phyloP scores from a whole-genome alignment of 495 filamentous ascomycete genomes.

The Haplographium delicatum region DNA sequence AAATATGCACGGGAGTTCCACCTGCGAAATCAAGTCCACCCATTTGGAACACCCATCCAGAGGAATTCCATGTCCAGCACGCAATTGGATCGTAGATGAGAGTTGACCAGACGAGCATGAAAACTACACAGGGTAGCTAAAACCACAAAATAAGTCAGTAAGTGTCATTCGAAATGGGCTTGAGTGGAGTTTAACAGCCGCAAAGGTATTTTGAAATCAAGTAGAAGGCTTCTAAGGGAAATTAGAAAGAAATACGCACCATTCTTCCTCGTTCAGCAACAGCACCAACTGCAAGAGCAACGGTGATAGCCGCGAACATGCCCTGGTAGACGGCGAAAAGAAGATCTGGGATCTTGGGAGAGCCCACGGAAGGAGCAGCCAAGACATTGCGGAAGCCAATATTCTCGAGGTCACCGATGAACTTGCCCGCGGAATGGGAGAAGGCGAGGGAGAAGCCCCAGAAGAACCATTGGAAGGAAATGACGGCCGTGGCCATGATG shows the following conservation, averaged over 20 bases:
- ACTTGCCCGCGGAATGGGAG: slow-evolving; percentile 76
- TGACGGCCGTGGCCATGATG: slow-evolving; percentile 89
- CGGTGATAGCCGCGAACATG: slow-evolving; percentile 96
- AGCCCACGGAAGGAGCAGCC: slow-evolving; percentile 75
- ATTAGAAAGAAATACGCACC: slow-evolving; percentile 23
- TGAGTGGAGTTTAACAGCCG: no score
- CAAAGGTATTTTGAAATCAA: no score
- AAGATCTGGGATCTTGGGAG: slow-evolving; percentile 77
- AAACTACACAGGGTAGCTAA: slow-evolving; percentile 75
- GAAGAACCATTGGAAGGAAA: slow-evolving; percentile 98
- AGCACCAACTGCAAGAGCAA: slow-evolving; percentile 87
- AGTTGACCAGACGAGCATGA: slow-evolving; percentile 96
- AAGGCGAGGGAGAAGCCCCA: slow-evolving; percentile 96
- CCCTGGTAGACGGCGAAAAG: slow-evolving; percentile 93
- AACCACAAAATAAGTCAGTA: neutral
- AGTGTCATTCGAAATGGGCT: neutral
- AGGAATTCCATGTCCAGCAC: slow-evolving; percentile 96
- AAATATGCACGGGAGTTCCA: slow-evolving; percentile 93
- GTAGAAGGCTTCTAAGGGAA: neutral
- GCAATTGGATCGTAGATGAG: slow-evolving; percentile 93
- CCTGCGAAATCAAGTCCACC: slow-evolving; percentile 95
- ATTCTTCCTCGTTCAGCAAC: slow-evolving; percentile 91
- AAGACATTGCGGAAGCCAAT: slow-evolving; percentile 81
- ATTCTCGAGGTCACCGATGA: slow-evolving; percentile 80
- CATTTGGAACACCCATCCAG: slow-evolving; percentile 76